Evolutionary conservation across 805 yeast genomes (phyloP), one percentile per base, ranked within the genome.

Genomic region (Wickerhamiella qilinensis): DNA sequence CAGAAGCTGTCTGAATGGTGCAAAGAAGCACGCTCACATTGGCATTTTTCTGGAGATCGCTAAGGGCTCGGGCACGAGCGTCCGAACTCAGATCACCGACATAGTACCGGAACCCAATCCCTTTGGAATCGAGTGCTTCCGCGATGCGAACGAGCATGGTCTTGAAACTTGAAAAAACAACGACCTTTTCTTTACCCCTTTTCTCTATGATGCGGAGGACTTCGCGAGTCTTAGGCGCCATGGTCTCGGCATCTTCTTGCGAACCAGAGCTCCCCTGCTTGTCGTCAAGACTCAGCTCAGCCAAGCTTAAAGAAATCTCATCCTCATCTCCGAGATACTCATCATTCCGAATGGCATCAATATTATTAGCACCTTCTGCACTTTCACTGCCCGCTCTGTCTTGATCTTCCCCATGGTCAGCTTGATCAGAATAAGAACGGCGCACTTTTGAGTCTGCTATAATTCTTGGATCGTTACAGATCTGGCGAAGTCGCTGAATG

Each of bases 161-260:
- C 25, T 62, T 57, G 41, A 65, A 67, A 38, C 63, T 65, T 7
- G 73, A 67, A 43, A 67, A 67, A 1, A 67, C 50, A 36, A 67
- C 67, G 2, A 70, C 65, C 42, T 66, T 64, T 19, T 69, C 57
- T 12, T 30, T 36, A 12, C 52, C 49, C 17, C 62, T 62, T 18
- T 47, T 39, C 20, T 43, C 38, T 35, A 68, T 46, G 4, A 68
- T 53, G 30, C 50, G 45, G 19, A 64, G 35, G 4, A 68, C 39
- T 21, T 51, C 50, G 24, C 44, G 42, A 7, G 60, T 55, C 40
- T 68, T 68, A n/a, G 38, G 46, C 41, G 17, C 40, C 35, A n/a
- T 38, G n/a, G n/a, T n/a, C n/a, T n/a, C n/a, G n/a, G n/a, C n/a
- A n/a, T n/a, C n/a, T n/a, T n/a, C n/a, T n/a, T n/a, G n/a, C n/a